Evolutionary conservation across 208 protist genomes (phyloP).

Genomic region (Crithidia brevicula): DNA sequence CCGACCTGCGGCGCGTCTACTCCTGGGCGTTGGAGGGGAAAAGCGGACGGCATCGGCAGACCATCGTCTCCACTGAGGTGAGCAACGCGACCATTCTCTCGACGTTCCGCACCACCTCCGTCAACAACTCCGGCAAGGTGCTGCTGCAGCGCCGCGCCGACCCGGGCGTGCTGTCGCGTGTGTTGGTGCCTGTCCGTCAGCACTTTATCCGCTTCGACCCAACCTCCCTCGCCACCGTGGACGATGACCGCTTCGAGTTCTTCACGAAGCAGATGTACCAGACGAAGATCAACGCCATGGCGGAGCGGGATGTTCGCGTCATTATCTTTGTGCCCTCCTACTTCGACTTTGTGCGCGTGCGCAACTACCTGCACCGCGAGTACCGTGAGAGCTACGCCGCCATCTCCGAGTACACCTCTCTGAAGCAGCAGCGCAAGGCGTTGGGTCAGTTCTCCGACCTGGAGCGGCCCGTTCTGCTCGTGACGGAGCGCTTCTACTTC

Average conservation of each 20-base stretch:
- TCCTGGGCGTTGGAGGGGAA: slow-evolving; percentile 80
- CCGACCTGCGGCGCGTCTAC: slow-evolving; percentile 92
- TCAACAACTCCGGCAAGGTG: slow-evolving; percentile 80
- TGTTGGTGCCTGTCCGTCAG: slow-evolving; percentile 82
- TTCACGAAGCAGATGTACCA: slow-evolving; percentile 91
- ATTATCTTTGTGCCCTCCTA: slow-evolving; percentile 96
- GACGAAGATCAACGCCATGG: slow-evolving; percentile 67
- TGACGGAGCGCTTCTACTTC: slow-evolving; percentile 97
- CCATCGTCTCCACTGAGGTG: slow-evolving; percentile 84
- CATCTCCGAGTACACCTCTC: slow-evolving; percentile 93
- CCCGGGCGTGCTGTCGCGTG: slow-evolving; percentile 52
- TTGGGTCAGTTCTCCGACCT: slow-evolving; percentile 88
- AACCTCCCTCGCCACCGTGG: slow-evolving; percentile 44
- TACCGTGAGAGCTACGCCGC: slow-evolving; percentile 84
- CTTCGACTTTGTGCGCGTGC: slow-evolving; percentile 96
- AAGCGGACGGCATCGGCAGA: slow-evolving; percentile 92
- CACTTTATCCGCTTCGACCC: slow-evolving; percentile 93
- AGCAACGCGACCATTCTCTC: slow-evolving; percentile 88
- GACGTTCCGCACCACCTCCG: slow-evolving; percentile 75
- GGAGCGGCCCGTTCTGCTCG: slow-evolving; percentile 88
- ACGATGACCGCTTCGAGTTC: slow-evolving; percentile 92
- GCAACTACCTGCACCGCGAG: slow-evolving; percentile 95
- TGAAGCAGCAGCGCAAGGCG: slow-evolving; percentile 79
- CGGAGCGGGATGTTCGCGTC: slow-evolving; percentile 75
- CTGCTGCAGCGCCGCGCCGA: slow-evolving; percentile 62